Percentiles rank a stretch among this genome's conserved stretches.
Evolutionary conservation across 495 filamentous ascomycete species (phyloP).

Genomic region (Amorphotheca resinae): DNA sequence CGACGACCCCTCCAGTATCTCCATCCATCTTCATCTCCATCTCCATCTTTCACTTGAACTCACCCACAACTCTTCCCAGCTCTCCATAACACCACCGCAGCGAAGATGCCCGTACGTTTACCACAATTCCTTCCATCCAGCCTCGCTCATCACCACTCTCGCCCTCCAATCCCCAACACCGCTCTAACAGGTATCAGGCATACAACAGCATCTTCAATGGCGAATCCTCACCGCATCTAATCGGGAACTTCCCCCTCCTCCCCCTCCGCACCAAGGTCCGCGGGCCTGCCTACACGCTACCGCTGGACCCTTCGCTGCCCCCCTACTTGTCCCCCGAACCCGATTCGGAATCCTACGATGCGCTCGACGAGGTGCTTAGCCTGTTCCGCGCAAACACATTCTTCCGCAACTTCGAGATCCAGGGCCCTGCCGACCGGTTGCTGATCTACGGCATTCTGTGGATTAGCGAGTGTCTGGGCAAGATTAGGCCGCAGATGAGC

Average conservation of each 20-base stretch:
- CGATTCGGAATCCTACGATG: slow-evolving; percentile 82
- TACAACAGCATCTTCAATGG: slow-evolving; percentile 91
- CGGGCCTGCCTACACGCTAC: slow-evolving; percentile 78
- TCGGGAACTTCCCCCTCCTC: slow-evolving; percentile 89
- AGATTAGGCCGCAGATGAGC: slow-evolving; percentile 63
- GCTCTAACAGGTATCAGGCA: no score
- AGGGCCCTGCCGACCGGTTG: slow-evolving; percentile 86
- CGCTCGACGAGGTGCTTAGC: slow-evolving; percentile 81
- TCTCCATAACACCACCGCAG: no score
- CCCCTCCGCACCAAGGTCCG: slow-evolving; percentile 87
- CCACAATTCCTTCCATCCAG: no score
- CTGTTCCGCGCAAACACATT: slow-evolving; percentile 97
- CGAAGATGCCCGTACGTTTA: no score
- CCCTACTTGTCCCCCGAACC: slow-evolving; percentile 62
- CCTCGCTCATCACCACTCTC: no score
- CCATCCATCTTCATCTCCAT: no score
- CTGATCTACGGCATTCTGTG: slow-evolving; percentile 95
- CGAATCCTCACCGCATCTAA: slow-evolving; percentile 33
- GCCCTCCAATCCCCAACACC: no score
- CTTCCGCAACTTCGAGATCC: slow-evolving; percentile 99
- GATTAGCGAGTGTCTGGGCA: slow-evolving; percentile 73
- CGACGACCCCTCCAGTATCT: no score
- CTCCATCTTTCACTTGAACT: no score
- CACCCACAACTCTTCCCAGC: no score
- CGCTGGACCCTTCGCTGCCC: slow-evolving; percentile 49